phyloP scores from a whole-genome alignment of 139 green algal species.

The Choricystis sp. region DNA sequence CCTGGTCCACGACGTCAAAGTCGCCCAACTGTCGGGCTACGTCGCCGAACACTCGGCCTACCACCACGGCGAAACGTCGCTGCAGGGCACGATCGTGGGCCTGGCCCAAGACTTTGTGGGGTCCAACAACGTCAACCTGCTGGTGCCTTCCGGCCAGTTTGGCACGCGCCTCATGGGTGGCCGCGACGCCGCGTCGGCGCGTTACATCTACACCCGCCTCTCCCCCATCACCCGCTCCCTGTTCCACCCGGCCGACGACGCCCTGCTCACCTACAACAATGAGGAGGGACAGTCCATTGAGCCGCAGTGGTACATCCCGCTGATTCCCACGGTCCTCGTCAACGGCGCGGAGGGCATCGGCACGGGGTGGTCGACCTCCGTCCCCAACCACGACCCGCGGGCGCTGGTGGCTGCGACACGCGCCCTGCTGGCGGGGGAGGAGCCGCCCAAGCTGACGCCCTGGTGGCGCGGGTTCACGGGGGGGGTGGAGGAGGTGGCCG shows the following conservation, averaged over 20 bases:
- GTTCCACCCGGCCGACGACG: slow-evolving; percentile 85
- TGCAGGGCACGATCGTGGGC: slow-evolving; percentile 74
- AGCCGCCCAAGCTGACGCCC: slow-evolving; percentile 59
- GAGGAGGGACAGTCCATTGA: slow-evolving; percentile 97
- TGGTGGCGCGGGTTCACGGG: slow-evolving; percentile 79
- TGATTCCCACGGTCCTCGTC: slow-evolving; percentile 79
- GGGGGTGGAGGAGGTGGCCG: slow-evolving; percentile 42
- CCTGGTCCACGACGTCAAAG: slow-evolving; percentile 85
- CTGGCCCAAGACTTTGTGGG: slow-evolving; percentile 92
- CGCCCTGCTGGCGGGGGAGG: slow-evolving; percentile 58
- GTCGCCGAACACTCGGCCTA: slow-evolving; percentile 96
- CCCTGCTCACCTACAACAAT: slow-evolving; percentile 77
- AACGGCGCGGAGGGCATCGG: slow-evolving; percentile 98
- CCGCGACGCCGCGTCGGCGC: slow-evolving; percentile 82
- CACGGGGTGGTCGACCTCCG: slow-evolving; percentile 91
- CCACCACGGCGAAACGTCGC: slow-evolving; percentile 87
- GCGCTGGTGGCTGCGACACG: slow-evolving; percentile 86
- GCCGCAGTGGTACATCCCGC: slow-evolving; percentile 77
- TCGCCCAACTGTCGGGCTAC: slow-evolving; percentile 89
- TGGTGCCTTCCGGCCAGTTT: slow-evolving; percentile 72
- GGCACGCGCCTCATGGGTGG: slow-evolving; percentile 81
- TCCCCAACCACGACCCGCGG: slow-evolving; percentile 93
- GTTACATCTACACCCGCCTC: slow-evolving; percentile 97
- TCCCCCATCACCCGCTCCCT: slow-evolving; percentile 58
- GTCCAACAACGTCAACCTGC: slow-evolving; percentile 97